Evolutionary conservation across 2,329 filamentous ascomycete genomes (phyloP), one percentile per base, ranked within the genome.

Genomic region (Aspergillus ibericus): DNA sequence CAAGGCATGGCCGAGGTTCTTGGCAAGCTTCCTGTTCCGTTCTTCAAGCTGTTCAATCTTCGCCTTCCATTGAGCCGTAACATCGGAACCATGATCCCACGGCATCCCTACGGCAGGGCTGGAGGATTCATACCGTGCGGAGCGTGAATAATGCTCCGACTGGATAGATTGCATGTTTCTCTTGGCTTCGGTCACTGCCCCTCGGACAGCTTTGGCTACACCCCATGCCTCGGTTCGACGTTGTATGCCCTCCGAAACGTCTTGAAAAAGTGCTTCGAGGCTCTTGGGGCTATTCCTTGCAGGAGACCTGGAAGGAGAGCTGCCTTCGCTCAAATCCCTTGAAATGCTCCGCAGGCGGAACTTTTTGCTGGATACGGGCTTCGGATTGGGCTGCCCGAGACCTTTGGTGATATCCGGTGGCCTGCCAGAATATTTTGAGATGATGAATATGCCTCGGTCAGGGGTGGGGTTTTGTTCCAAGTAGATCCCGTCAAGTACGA

Each of bases 401-500:
- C 61, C 59, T 54, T 69, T 73, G 5, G 62, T 61, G 46, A 63
- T 56, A 53, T 77, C 74, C 12, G 78, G 78, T n/a, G 73, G 68
- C 53, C 72, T 77, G 8, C 77, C 77, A 5, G 79, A 79, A 64
- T 81, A 81, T 62, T 80, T 80, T 9, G 74, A 72, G 38, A 81
- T 77, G 13, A 82, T 69, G 27, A 74, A 74, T 20, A 71, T 69
- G 10, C 78, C 79, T 51, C 79, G 74, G 34, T 80, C 76, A 10
- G 71, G 66, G 5, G 74, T 78, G 20, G 74, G 70, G 36, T 79
- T 77, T 48, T 78, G 74, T 52, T 80, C 77, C 38, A 82, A 65
- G 56, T 79, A 79, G 15, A 95, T 74, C 1, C 92, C 95, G 75
- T 99, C 95, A 58, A 91, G 85, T 48, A 96, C 90, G 66, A 98